A percentile compares a stretch with the other conserved stretches of the same genome.
These are phyloP conservation scores for Yarrowia keelungensis DNA, from an alignment of 805 yeast genomes.

Conservation along the genomic window DNA sequence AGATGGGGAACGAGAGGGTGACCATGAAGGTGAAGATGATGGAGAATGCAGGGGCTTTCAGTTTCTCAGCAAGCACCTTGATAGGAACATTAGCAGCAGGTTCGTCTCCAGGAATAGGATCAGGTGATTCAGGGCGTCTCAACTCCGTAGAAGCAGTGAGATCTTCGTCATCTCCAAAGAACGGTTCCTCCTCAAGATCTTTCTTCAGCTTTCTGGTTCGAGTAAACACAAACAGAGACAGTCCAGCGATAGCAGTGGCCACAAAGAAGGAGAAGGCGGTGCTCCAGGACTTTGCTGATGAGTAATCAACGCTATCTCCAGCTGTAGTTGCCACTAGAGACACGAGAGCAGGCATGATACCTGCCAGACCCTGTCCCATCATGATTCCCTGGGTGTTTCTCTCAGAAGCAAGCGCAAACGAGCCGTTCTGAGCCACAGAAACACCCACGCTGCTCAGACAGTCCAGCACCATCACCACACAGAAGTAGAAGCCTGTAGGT, in stretches of 20 bases:
- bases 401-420: constrained; percentile 81
- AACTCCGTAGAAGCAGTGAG: constrained; percentile 10
- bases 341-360: constrained; percentile 84
- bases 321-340: constrained; percentile 59
- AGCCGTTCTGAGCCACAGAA: constrained; percentile 85
- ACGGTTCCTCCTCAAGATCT: constrained; percentile 25
- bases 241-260: constrained; percentile 29
- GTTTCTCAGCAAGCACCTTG: constrained; percentile 61
- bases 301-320: constrained; percentile 29
- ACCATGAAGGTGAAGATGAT: constrained; percentile 76
- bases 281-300: constrained; percentile 15
- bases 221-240: constrained; percentile 11
- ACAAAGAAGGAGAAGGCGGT: constrained; percentile 33
- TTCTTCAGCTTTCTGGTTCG: background rate
- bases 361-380: constrained; percentile 95
- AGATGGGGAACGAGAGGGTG: constrained; percentile 85
- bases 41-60: constrained; percentile 68
- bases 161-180: constrained; percentile 28
- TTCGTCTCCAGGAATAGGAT: background rate
- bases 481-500: constrained; percentile 49
- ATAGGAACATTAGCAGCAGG: background rate
- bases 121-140: constrained; percentile 10
- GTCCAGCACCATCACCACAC: constrained; percentile 67
- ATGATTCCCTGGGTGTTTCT: constrained; percentile 86
- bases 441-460: constrained; percentile 74